Conservation (phyloP, 768 basidiomycete genomes). For the Lactifluus rugatus region DNA sequence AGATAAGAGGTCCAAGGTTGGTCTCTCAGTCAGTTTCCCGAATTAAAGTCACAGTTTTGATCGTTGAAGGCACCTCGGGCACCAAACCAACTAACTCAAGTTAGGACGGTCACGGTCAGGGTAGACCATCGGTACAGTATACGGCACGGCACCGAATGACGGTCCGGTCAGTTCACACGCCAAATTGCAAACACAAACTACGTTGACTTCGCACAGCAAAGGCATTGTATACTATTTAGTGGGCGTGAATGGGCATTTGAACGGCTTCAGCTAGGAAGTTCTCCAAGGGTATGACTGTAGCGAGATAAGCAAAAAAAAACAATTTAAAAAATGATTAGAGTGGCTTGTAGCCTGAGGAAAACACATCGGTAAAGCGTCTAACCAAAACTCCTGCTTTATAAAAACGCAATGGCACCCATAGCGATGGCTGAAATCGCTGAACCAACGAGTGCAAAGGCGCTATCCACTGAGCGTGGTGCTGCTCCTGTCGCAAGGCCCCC, state of each 20-base stretch:
- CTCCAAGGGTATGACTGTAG: conserved; percentile 10
- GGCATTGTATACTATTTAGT: conserved; percentile 1
- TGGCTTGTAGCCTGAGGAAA: conserved; percentile 1
- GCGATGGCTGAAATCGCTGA: conserved; percentile 29
- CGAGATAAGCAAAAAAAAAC: conserved; percentile 11
- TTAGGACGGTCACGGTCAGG: too few species aligned
- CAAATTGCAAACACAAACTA: background rate
- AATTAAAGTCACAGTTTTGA: too few species aligned
- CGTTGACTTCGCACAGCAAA: conserved; percentile 14
- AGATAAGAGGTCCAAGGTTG: background rate
- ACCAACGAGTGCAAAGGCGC: conserved; percentile 25
- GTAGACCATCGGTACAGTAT: too few species aligned
- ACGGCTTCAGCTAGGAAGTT: conserved; percentile 1
- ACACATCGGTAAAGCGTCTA: background rate
- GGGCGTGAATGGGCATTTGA: background rate
- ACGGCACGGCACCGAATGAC: background rate
- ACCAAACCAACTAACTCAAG: too few species aligned
- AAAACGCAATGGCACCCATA: conserved; percentile 26
- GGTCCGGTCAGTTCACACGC: background rate
- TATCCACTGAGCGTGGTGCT: conserved; percentile 23
- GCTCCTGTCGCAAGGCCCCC: conserved; percentile 41
- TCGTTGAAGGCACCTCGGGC: too few species aligned
- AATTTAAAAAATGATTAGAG: background rate
- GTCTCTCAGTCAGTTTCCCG: too few species aligned
- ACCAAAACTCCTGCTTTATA: conserved; percentile 10